Evolutionary conservation across 768 basidiomycete species (phyloP).

Genomic region (Lanmaoa pseudosensibilis): DNA sequence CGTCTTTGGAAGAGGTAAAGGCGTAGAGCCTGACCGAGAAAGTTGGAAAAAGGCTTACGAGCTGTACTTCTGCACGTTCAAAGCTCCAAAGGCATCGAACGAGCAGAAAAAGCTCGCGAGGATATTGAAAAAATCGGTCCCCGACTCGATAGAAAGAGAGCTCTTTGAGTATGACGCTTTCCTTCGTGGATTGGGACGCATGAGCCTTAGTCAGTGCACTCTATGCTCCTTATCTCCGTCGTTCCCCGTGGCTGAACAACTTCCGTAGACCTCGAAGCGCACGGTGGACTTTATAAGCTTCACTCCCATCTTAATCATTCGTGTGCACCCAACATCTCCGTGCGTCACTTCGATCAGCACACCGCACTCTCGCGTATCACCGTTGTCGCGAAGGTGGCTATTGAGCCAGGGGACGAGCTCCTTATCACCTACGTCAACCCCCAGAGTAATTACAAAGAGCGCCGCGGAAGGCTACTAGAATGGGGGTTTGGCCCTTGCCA

Average conservation of each 20-base stretch:
- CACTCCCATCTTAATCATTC: conserved; percentile 89
- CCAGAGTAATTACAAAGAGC: conserved; percentile 32
- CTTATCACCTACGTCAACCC: conserved; percentile 80
- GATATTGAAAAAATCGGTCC: conserved; percentile 50
- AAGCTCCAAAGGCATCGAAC: conserved; percentile 46
- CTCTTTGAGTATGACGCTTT: conserved; percentile 80
- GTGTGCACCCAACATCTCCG: conserved; percentile 77
- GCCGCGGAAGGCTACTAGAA: conserved; percentile 54
- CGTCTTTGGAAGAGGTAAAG: conserved; percentile 28
- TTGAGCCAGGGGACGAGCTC: conserved; percentile 73
- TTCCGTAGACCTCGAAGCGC: conserved; percentile 69
- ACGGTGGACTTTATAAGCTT: conserved; percentile 82
- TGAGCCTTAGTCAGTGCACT: conserved; percentile 71
- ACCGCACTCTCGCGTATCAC: conserved; percentile 74
- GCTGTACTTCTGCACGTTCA: conserved; percentile 62
- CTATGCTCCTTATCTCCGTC: neutral
- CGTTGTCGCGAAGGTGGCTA: conserved; percentile 61
- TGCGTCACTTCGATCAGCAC: conserved; percentile 71
- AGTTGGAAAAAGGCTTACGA: conserved; percentile 68
- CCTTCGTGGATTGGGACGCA: conserved; percentile 67
- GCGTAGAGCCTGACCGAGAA: conserved; percentile 56
- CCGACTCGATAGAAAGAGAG: conserved; percentile 49
- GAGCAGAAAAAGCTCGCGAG: conserved; percentile 60
- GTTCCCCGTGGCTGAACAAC: conserved; percentile 1
- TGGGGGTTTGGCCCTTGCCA: conserved; percentile 77